Conservation (phyloP, 805 yeast species). For the Lipomyces mesembrius region DNA sequence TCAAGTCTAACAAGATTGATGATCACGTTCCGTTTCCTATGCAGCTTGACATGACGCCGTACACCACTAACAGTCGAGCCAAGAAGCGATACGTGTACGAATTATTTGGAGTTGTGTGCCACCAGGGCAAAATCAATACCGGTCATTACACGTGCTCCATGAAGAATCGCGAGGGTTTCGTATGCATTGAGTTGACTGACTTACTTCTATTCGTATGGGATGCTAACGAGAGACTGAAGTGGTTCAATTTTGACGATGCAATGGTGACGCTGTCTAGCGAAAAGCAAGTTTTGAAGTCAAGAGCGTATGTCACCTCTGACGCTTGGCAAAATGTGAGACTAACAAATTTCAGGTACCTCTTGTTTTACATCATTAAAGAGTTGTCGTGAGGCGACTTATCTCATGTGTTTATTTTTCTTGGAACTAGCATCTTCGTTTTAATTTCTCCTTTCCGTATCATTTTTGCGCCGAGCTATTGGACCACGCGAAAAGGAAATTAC, state of each 20-base stretch:
- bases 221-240: conserved; percentile 45
- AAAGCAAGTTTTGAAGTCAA: conserved; percentile 67
- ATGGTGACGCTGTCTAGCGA: conserved; percentile 68
- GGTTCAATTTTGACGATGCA: conserved; percentile 94
- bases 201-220: no score
- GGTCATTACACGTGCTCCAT: conserved; percentile 90
- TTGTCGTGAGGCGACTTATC: conserved; percentile 11
- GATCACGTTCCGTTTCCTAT: conserved; percentile 73
- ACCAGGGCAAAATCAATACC: conserved; percentile 90
- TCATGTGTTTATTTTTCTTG: not conserved
- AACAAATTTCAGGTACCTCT: conserved; percentile 23
- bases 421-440: not conserved
- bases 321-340: not conserved
- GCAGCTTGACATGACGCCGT: conserved; percentile 71
- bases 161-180: conserved; percentile 63
- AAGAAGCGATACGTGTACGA: conserved; percentile 63
- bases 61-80: conserved; percentile 43
- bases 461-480: no score
- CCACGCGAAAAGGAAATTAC: not conserved
- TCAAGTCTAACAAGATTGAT: conserved; percentile 70
- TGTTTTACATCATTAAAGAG: conserved; percentile 36
- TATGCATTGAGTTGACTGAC: conserved; percentile 6
- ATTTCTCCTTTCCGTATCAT: no score
- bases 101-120: conserved; percentile 83
- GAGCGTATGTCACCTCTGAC: conserved; percentile 66